These are phyloP conservation scores for Metschnikowia lochheadii DNA, from an alignment of 805 yeast genomes.

Conservation along the genomic window DNA sequence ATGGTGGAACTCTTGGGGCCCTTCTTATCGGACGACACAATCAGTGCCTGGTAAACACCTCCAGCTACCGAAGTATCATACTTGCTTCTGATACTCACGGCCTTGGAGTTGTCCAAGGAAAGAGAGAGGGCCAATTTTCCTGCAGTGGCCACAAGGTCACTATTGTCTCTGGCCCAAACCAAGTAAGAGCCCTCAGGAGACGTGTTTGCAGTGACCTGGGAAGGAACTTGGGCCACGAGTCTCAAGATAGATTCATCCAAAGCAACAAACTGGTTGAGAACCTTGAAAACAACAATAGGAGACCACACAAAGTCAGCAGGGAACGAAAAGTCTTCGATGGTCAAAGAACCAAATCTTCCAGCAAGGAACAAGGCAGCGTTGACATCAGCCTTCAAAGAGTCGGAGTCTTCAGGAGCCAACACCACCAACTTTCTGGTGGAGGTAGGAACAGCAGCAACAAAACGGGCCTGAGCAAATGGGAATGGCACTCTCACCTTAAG, in stretches of 20 bases:
- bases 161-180: constrained; percentile 69
- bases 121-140: constrained; percentile 64
- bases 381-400: constrained; percentile 63
- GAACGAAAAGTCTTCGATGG: constrained; percentile 51
- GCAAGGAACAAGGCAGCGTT: constrained; percentile 63
- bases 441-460: constrained; percentile 54
- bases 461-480: constrained; percentile 68
- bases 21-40: constrained; percentile 31
- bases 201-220: constrained; percentile 31
- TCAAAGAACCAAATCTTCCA: constrained; percentile 34
- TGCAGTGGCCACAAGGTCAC: constrained; percentile 51
- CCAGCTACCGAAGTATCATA: constrained; percentile 71
- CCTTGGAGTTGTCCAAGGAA: constrained; percentile 55
- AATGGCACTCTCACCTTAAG: constrained; percentile 71
- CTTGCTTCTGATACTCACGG: constrained; percentile 54
- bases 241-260: constrained; percentile 27
- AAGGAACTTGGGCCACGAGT: constrained; percentile 12
- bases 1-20: constrained; percentile 14
- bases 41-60: constrained; percentile 71
- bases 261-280: constrained; percentile 41
- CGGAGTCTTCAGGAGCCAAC: constrained; percentile 50
- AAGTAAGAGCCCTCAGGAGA: constrained; percentile 45
- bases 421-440: constrained; percentile 60
- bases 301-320: constrained; percentile 55
- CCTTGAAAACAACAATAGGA: constrained; percentile 46